Base-by-base conservation (phyloP, 441 rosid species). In the Codiaeum variegatum region DNA sequence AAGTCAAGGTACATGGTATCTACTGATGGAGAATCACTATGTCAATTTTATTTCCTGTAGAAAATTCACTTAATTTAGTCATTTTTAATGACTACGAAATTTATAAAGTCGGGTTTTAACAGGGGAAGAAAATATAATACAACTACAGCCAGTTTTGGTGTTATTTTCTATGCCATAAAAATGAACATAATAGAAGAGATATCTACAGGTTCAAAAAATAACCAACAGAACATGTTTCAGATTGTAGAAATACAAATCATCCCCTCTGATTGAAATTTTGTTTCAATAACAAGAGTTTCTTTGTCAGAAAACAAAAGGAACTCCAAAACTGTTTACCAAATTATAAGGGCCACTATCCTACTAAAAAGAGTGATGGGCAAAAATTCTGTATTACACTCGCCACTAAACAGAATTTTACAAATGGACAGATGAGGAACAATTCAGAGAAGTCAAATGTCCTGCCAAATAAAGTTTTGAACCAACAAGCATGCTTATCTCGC, bases 31-130 rank as follows among this genome's bases (percentile, higher is more conserved):
- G 42, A 38, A 8, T 12, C 12, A 38, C 42, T 7, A 38, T 38
- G 42, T 38, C 42, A 6, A 38, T 38, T 38, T 38, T 38, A 38
- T 38, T 38, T 38, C 42, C 42, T 3, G 1, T 9, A 9, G 42
- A 9, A 38, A 38, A 38, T 7, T 38, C 42, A 38, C 42, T 38
- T 9, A 38, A 9, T 38, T 38, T 38, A 38, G 10, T 38, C 11
- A 38, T 38, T 38, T 38, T 38, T 38, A 38, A 38, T 38, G 10
- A 38, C 12, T 32, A 9, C 49, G 62, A 62, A 58, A 61, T 66
- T 70, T 66, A 62, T 60, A 6, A 67, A 62, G 47, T 77, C 44
- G 75, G 52, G 34, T 69, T 75, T 66, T 46, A 10, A 21, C 47
- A 52, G n/a, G n/a, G n/a, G n/a, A 40, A 21, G 63, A 54, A 62